Conservation (phyloP, 1,284 basidiomycete genomes). For the Moesziomyces sp. region DNA sequence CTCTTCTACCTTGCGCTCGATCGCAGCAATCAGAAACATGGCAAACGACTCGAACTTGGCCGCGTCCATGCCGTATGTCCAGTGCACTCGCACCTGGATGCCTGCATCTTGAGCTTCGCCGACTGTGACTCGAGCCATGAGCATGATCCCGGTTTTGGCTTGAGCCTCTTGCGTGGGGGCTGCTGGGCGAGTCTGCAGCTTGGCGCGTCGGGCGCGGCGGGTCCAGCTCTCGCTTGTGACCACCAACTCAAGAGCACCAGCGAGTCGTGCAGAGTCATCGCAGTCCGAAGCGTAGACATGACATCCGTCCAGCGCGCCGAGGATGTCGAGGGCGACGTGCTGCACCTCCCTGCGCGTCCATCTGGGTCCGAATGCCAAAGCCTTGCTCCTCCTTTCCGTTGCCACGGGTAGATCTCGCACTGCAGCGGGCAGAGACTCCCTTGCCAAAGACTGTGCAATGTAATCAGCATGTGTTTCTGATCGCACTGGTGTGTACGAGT, state of each 20-base stretch:
- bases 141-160: not conserved
- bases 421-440: conserved; percentile 9
- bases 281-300: conserved; percentile 3
- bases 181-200: conserved; percentile 1
- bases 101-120: conserved; percentile 14
- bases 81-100: conserved; percentile 15
- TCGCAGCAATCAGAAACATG: conserved; percentile 26
- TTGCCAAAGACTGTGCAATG: conserved; percentile 1
- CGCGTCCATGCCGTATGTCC: conserved; percentile 26
- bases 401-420: not conserved
- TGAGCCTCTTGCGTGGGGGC: no score
- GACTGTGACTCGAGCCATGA: conserved; percentile 16
- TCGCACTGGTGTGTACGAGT: no score
- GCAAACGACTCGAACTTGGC: conserved; percentile 44
- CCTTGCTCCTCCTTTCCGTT: conserved; percentile 4
- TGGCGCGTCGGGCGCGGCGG: conserved; percentile 26
- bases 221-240: conserved; percentile 24
- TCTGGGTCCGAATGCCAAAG: conserved; percentile 9
- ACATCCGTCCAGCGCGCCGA: conserved; percentile 24
- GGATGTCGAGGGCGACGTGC: not conserved
- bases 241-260: conserved; percentile 10
- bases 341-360: conserved; percentile 24
- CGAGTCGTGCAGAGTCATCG: not conserved
- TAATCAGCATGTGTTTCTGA: not conserved
- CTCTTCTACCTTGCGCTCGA: conserved; percentile 8